Evolutionary conservation across 768 basidiomycete genomes (phyloP), one percentile per base, ranked within the genome.

Genomic region (Calocybe gangraenosa): DNA sequence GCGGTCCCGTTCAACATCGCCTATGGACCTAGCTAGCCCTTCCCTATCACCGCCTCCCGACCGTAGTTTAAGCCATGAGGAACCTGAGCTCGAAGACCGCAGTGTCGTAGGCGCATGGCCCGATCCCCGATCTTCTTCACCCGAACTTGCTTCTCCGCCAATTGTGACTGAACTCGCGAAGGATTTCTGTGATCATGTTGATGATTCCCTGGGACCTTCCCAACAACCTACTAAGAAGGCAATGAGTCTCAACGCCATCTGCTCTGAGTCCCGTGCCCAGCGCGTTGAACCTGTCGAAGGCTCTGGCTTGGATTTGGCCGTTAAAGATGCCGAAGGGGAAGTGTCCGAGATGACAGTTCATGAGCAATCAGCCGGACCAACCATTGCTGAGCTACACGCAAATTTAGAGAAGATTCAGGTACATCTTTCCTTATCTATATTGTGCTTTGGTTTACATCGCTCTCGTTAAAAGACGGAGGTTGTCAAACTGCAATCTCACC

Each of bases 1-100:
- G 30, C 50, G 50, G 23, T 70, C 69, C 1, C 65, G 67, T 32
- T 73, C 74, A 19, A 64, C 63, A 35, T 74, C 76, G 5, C 73
- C 76, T 0, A 75, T 78, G 68, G 73, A 74, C 15, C 59, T 77
- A 3, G 65, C 65, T 10, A 73, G 68, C 18, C 70, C 73, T 2
- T 64, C 68, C 0, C 62, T 67, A n/a, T n/a, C 13, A 52, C 61
- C 9, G 52, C 57, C 25, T 20, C 22, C 50, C 47, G 30, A 21
- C 41, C 46, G 34, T 34, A 43, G 25, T n/a, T 44, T 49, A 6
- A 32, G 18, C 25, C 46, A 45, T 28, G 40, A 52, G 28, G 43
- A 58, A 21, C 36, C 46, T 32, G 31, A 34, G 11, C 46, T n/a
- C 14, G 49, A 44, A 37, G 75, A 75, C 17, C 72, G 69, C 18